phyloP scores from a whole-genome alignment of 768 basidiomycete genomes.

The Suillus clintonianus region DNA sequence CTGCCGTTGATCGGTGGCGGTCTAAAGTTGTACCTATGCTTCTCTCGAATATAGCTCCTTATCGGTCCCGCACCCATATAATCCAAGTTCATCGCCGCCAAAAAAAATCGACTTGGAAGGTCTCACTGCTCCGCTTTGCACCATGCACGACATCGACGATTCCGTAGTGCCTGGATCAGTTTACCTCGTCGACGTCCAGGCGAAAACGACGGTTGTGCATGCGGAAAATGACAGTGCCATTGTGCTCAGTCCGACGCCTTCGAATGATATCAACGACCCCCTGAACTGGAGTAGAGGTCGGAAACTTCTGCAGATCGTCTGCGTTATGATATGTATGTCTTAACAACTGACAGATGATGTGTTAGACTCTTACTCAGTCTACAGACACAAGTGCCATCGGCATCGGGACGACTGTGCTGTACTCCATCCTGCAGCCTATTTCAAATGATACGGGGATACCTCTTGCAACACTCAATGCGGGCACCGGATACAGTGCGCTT shows the following conservation, averaged over 20 bases:
- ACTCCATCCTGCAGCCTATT: constrained; percentile 21
- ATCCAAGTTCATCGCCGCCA: neutral
- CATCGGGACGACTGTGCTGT: constrained; percentile 17
- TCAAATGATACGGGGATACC: constrained; percentile 19
- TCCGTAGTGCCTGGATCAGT: constrained; percentile 23
- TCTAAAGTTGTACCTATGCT: neutral
- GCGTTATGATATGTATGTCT: constrained; percentile 20
- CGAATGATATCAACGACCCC: constrained; percentile 24
- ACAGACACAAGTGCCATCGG: constrained; percentile 18
- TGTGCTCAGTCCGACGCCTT: constrained; percentile 25
- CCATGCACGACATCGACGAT: constrained; percentile 18
- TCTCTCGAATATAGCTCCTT: neutral
- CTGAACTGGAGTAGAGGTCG: constrained; percentile 21
- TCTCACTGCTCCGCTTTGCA: neutral
- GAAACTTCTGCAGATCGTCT: constrained; percentile 14
- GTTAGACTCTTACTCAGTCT: neutral
- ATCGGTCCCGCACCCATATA: neutral
- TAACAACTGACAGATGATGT: neutral
- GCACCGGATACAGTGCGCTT: constrained; percentile 18
- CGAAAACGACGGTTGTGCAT: constrained; percentile 12
- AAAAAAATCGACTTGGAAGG: neutral
- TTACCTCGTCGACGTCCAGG: constrained; percentile 25
- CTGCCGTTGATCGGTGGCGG: neutral
- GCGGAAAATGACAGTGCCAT: constrained; percentile 15
- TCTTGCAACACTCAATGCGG: constrained; percentile 19